A percentile compares a stretch with the other conserved stretches of the same genome.
phyloP scores from a whole-genome alignment of 331 rosid species.

The Phaseolus coccineus region DNA sequence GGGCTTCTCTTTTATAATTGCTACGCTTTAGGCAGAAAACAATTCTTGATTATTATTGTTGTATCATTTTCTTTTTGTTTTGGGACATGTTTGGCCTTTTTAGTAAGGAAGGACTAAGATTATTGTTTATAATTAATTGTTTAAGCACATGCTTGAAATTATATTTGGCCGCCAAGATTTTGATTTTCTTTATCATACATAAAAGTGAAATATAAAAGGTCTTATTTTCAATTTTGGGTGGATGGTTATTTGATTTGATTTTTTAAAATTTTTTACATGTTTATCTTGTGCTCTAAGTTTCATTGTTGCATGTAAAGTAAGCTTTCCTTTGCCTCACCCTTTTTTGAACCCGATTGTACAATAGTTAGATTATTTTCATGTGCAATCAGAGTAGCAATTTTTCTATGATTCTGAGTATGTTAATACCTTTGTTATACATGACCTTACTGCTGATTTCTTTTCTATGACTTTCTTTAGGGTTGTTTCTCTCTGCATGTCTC shows the following conservation, averaged over 20 bases:
- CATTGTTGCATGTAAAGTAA: slow-evolving; percentile 1
- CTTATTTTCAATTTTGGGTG: slow-evolving; percentile 24
- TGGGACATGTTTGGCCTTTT: slow-evolving; percentile 17
- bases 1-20: slow-evolving; percentile 22
- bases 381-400: slow-evolving; percentile 5
- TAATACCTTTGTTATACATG: not conserved
- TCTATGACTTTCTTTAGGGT: slow-evolving; percentile 59
- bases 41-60: slow-evolving; percentile 3
- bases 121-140: not conserved
- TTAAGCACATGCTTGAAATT: slow-evolving; percentile 12
- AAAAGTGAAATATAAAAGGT: slow-evolving; percentile 19
- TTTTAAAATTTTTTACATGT: not conserved
- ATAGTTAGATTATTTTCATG: slow-evolving; percentile 24
- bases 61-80: slow-evolving; percentile 16
- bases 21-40: not conserved
- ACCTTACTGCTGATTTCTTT: slow-evolving; percentile 44
- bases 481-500: slow-evolving; percentile 98
- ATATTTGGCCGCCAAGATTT: slow-evolving; percentile 12
- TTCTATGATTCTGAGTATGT: slow-evolving; percentile 23
- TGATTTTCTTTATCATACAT: not conserved
- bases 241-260: not conserved
- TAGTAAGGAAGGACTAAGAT: not conserved
- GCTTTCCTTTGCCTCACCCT: not conserved
- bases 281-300: not conserved
- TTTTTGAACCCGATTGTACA: slow-evolving; percentile 4